Evolutionary conservation across 768 basidiomycete genomes (phyloP).

Genomic region (Boletus fagicola): DNA sequence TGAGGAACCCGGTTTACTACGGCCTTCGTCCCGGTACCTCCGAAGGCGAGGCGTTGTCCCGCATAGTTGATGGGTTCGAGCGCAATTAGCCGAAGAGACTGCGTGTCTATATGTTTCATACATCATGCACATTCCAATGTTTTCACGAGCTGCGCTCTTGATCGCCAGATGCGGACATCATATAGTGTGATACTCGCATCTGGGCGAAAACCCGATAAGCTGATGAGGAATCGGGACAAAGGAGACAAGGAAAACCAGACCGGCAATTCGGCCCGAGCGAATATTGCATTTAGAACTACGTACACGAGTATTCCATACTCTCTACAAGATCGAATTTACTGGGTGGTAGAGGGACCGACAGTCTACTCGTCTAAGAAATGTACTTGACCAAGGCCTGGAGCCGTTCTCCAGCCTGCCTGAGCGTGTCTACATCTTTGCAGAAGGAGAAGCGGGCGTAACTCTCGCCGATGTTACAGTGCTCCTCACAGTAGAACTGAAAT

Average conservation of each 20-base stretch:
- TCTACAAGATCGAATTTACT: not conserved
- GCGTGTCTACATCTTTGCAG: conserved; percentile 91
- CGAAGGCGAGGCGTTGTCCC: conserved; percentile 59
- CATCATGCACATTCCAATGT: not conserved
- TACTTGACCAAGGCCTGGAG: conserved; percentile 72
- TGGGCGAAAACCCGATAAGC: not conserved
- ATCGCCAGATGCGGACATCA: not conserved
- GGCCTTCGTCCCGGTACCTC: conserved; percentile 44
- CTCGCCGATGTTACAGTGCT: conserved; percentile 84
- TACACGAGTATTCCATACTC: not conserved
- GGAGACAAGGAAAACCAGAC: not conserved
- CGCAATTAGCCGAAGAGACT: not conserved
- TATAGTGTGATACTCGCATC: not conserved
- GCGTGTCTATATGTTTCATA: not conserved
- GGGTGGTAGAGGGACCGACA: not conserved
- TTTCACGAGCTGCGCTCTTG: not conserved
- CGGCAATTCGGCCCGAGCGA: not conserved
- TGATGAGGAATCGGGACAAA: not conserved
- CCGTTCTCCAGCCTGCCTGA: conserved; percentile 79
- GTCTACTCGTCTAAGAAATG: conserved; percentile 31
- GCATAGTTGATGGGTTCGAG: conserved; percentile 58
- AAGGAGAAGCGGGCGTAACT: conserved; percentile 87
- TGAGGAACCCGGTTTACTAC: conserved; percentile 85
- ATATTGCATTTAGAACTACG: not conserved
- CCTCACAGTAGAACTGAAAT: conserved; percentile 84